These are phyloP conservation scores for Psidium guajava DNA, from an alignment of 345 rosid species.

Conservation along the genomic window DNA sequence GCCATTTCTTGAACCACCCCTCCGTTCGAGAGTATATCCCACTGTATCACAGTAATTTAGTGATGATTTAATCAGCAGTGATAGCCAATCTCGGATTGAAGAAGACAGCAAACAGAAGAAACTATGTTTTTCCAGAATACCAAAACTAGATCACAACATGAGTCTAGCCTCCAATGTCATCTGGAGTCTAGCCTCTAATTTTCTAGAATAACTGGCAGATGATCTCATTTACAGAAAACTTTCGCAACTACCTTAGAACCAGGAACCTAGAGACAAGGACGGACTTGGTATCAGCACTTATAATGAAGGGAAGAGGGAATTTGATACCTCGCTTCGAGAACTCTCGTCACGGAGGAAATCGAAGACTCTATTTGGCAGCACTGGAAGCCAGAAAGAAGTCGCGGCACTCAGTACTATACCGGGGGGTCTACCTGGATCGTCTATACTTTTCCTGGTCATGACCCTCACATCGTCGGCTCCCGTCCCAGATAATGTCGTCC, in stretches of 20 bases:
- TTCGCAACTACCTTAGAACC: not conserved
- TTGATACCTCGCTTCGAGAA: conserved; percentile 54
- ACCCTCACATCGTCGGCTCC: conserved; percentile 68
- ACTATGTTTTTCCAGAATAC: not conserved
- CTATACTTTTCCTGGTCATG: conserved; percentile 64
- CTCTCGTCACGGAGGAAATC: conserved; percentile 80
- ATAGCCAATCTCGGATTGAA: not conserved
- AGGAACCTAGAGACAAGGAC: not conserved
- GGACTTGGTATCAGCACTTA: not conserved
- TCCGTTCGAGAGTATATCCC: conserved; percentile 80
- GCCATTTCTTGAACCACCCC: conserved; percentile 65
- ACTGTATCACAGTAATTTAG: conserved; percentile 25
- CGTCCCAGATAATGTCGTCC: conserved; percentile 54
- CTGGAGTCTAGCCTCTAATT: not conserved
- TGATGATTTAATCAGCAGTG: not conserved
- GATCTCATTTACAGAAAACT: not conserved
- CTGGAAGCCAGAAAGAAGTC: conserved; percentile 93
- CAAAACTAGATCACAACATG: not conserved
- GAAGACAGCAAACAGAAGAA: not conserved
- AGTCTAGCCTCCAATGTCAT: not conserved
- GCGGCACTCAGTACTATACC: conserved; percentile 81
- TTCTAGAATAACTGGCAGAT: not conserved
- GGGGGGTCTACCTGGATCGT: conserved; percentile 82
- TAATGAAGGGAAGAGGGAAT: not conserved
- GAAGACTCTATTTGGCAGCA: conserved; percentile 47